phyloP scores from a whole-genome alignment of 2,329 filamentous ascomycete genomes.

The Immersiporthe knoxdaviesiana region DNA sequence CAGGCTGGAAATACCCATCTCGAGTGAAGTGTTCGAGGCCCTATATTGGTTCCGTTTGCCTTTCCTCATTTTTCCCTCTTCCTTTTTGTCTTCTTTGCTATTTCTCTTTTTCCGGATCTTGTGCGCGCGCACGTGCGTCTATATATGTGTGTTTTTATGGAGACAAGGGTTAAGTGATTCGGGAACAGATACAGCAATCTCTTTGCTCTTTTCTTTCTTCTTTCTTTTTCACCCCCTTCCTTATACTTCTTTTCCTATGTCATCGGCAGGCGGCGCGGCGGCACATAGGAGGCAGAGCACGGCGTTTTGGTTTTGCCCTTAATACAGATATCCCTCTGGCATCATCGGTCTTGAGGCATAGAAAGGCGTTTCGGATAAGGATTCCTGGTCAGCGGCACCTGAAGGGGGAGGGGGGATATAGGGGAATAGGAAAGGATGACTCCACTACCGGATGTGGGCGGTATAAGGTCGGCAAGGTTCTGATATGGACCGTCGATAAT shows the following conservation, averaged over 20 bases:
- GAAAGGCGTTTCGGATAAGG: conserved; percentile 21
- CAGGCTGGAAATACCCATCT: neutral
- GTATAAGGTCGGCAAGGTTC: neutral
- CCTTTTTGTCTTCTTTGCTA: neutral
- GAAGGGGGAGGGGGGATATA: neutral
- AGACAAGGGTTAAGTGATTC: neutral
- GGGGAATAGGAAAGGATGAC: neutral
- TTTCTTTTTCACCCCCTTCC: neutral
- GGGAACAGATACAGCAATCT: conserved; percentile 5
- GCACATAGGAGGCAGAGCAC: conserved; percentile 27
- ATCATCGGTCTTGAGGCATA: conserved; percentile 24
- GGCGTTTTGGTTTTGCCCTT: conserved; percentile 24
- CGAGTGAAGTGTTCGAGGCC: neutral
- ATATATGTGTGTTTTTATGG: neutral
- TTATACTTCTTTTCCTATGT: neutral
- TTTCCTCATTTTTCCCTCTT: neutral
- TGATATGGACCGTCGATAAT: neutral
- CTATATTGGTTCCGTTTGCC: neutral
- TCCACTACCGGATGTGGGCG: neutral
- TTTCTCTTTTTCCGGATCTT: neutral
- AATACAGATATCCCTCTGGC: conserved; percentile 18
- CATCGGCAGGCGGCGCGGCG: neutral
- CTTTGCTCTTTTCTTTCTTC: neutral
- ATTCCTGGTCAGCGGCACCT: neutral
- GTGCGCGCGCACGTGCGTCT: neutral